Conservation (phyloP, 345 rosid genomes). For the Adansonia digitata region DNA sequence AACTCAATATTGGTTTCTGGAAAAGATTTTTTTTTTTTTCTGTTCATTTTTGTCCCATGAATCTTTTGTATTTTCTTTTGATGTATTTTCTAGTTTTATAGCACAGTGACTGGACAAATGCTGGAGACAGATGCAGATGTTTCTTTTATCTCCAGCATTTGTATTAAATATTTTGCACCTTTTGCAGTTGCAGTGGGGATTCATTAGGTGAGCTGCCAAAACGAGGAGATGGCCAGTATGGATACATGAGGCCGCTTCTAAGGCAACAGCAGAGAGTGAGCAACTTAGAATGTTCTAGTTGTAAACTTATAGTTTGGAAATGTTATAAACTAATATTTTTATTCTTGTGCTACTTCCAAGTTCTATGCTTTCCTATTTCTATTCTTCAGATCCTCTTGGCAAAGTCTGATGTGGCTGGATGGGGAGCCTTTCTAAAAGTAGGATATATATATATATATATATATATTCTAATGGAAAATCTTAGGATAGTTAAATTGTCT, state of each 20-base stretch:
- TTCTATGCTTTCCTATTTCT: constrained; percentile 10
- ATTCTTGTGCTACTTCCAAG: constrained; percentile 1
- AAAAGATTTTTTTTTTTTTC: background rate
- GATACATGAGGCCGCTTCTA: constrained; percentile 78
- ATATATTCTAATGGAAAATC: background rate
- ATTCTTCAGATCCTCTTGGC: constrained; percentile 73
- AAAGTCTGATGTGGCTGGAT: constrained; percentile 92
- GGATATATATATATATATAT: too few relatives aligned
- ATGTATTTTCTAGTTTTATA: too few relatives aligned
- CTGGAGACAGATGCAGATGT: background rate
- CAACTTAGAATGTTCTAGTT: constrained; percentile 2
- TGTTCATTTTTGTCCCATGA: background rate
- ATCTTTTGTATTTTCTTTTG: background rate
- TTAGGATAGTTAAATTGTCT: background rate
- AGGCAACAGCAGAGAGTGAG: constrained; percentile 78
- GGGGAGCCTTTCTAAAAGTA: constrained; percentile 99
- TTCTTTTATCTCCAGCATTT: constrained; percentile 8
- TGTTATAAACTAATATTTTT: background rate
- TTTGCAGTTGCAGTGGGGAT: constrained; percentile 73
- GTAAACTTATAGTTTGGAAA: background rate
- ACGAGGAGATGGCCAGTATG: constrained; percentile 71
- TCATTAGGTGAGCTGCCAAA: constrained; percentile 61
- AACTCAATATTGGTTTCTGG: background rate
- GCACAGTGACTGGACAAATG: background rate
- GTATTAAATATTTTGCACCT: constrained; percentile 7